These are phyloP conservation scores for Fomitopsis schrenkii DNA, from an alignment of 1,284 basidiomycete species.

Conservation along the genomic window DNA sequence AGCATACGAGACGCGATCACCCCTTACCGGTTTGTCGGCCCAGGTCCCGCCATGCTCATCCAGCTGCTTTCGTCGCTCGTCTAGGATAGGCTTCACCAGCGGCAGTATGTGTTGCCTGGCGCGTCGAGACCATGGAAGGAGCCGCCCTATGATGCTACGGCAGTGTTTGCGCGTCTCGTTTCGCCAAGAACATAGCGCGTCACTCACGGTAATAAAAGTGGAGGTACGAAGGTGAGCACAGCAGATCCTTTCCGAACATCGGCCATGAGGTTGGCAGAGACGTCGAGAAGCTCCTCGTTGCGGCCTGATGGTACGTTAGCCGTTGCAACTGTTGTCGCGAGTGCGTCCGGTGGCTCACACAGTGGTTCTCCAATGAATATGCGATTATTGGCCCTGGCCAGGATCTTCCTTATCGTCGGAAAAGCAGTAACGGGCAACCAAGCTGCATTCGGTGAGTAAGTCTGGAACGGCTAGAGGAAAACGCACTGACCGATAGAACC, in stretches of 20 bases:
- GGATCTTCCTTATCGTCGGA: background rate
- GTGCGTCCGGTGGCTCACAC: constrained; percentile 9
- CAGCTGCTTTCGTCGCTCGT: constrained; percentile 12
- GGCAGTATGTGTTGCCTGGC: background rate
- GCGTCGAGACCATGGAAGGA: constrained; percentile 10
- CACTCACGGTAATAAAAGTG: constrained; percentile 23
- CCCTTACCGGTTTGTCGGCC: constrained; percentile 20
- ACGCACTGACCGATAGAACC: too few relatives aligned
- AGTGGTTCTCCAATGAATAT: constrained; percentile 23
- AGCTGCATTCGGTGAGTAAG: background rate
- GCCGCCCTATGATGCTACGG: constrained; percentile 9
- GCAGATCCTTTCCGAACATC: too few relatives aligned
- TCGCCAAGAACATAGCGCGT: background rate
- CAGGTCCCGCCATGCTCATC: constrained; percentile 14
- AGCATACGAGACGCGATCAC: background rate
- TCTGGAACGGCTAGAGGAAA: too few relatives aligned
- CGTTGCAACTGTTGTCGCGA: constrained; percentile 19
- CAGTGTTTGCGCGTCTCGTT: background rate
- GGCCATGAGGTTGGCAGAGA: background rate
- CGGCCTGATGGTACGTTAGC: constrained; percentile 33
- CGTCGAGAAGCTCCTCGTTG: constrained; percentile 24
- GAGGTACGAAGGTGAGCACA: constrained; percentile 29
- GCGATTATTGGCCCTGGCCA: constrained; percentile 18
- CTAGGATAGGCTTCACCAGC: constrained; percentile 14
- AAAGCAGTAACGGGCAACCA: background rate